Conservation (phyloP, 371 early-diverging fungal species). For the Lichtheimia corymbifera region DNA sequence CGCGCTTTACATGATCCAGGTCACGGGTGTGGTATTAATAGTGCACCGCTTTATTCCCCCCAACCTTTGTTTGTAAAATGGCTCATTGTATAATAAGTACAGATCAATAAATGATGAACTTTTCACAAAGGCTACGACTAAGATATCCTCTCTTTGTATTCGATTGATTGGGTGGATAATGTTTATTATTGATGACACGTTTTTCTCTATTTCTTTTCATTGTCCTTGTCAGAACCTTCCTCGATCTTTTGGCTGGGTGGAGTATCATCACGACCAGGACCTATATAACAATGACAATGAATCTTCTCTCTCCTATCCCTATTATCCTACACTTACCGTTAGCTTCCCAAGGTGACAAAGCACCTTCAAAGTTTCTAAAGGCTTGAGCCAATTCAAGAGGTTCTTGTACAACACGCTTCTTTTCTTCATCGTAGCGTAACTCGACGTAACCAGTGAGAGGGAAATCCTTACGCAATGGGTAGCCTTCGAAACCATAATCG, state of each 20-base stretch:
- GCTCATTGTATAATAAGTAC: no score
- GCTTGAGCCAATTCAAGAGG: slow-evolving; percentile 95
- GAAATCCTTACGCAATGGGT: slow-evolving; percentile 98
- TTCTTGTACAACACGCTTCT: slow-evolving; percentile 95
- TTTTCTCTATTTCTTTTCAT: slow-evolving; percentile 1
- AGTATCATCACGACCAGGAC: slow-evolving; percentile 3
- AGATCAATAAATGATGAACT: no score
- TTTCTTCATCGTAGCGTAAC: slow-evolving; percentile 95
- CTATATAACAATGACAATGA: not conserved
- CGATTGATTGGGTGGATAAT: no score
- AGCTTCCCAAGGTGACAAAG: slow-evolving; percentile 89
- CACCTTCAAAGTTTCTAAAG: slow-evolving; percentile 90
- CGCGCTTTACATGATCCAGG: no score
- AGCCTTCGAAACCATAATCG: slow-evolving; percentile 98
- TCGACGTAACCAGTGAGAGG: slow-evolving; percentile 96
- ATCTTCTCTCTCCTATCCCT: no score
- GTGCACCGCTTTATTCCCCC: no score
- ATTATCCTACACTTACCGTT: slow-evolving; percentile 45
- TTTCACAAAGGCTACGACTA: no score
- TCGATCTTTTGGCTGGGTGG: not conserved
- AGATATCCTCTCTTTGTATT: no score
- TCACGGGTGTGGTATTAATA: no score
- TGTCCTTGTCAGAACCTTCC: not conserved
- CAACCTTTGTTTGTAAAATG: no score
- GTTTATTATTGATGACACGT: no score